Evolutionary conservation across 257 asterid genomes (phyloP).

Genomic region (Lantana camara): DNA sequence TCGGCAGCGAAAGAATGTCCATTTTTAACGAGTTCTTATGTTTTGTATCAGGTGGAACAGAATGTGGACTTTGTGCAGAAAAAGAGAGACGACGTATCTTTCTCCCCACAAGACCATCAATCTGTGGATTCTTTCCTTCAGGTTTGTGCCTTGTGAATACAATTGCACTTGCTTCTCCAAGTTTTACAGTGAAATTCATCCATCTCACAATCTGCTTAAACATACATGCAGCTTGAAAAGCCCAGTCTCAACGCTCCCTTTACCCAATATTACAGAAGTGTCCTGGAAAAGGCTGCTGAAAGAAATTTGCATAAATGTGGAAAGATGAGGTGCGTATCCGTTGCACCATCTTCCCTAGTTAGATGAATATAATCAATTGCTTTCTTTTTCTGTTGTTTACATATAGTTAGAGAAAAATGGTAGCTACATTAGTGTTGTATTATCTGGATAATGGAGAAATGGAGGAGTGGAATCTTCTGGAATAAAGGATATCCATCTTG

Average conservation of each 20-base stretch:
- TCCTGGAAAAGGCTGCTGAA: constrained; percentile 68
- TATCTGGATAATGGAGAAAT: too few relatives aligned
- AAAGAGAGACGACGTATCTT: constrained; percentile 83
- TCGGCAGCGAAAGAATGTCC: neutral
- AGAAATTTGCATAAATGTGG: constrained; percentile 46
- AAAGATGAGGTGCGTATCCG: constrained; percentile 48
- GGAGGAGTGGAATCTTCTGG: too few relatives aligned
- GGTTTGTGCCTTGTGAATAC: constrained; percentile 46
- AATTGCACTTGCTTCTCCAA: constrained; percentile 2
- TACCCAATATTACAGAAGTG: constrained; percentile 73
- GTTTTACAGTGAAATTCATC: constrained; percentile 10
- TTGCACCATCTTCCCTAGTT: neutral
- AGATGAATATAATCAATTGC: neutral
- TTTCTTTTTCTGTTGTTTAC: constrained; percentile 1
- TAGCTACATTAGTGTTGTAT: neutral
- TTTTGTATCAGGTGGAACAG: constrained; percentile 68
- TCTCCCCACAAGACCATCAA: constrained; percentile 87
- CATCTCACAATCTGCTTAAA: constrained; percentile 22
- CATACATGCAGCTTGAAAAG: constrained; percentile 67
- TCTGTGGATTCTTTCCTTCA: constrained; percentile 84
- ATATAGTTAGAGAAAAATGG: neutral
- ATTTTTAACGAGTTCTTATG: constrained; percentile 12
- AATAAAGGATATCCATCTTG: too few relatives aligned
- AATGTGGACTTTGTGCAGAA: constrained; percentile 79
- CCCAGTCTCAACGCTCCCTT: constrained; percentile 64